Base-by-base conservation (phyloP, 331 rosid species). In the Dryas integrifolia region DNA sequence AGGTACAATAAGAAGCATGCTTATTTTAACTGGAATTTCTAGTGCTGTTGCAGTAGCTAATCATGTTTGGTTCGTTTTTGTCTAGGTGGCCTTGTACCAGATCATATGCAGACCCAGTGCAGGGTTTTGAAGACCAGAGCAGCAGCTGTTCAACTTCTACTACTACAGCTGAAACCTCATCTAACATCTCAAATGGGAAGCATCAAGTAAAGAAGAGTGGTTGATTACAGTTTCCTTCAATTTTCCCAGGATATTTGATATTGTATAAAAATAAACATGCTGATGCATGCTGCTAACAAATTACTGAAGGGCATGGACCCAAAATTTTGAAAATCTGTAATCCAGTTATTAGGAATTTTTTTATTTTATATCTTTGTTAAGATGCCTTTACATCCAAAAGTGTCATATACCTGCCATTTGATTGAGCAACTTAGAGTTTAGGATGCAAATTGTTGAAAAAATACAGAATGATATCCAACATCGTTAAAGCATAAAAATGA, bases 51-150 rank as follows among this genome's bases (percentile, higher is more conserved):
- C 68, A 58, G 48, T 55, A 24, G n/a, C 53, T 78, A 58, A 70
- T 65, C 18, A 4, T 51, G 67, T 41, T 70, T 53, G 30, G 68
- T 35, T 57, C 14, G 38, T 65, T 55, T 24, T 39, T 62, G 53
- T 73, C 59, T 30, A 86, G 89, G 69, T 83, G 85, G 87, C 89
- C 87, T 26, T 78, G 89, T 66, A 77, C 83, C 13, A 71, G 77
- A 50, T 83, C 89, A 7, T 86, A 80, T 69, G 87, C 89, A 47
- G 87, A 83, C 73, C 85, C 87, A 16, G 65, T 80, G 66, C 79
- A 63, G 73, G 80, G 80, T 61, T 81, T 83, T 38, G 89, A 83
- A 78, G 87, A 86, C 51, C 85, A 78, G 30, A 77, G 56, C 47
- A 80, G 47, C 76, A 44, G 65, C 60, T 63, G 45, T 67, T 78